A percentile compares a stretch with the other conserved stretches of the same genome.
These are phyloP conservation scores for Aspergillus alliaceus DNA, from an alignment of 2,329 filamentous ascomycete species.

Conservation along the genomic window DNA sequence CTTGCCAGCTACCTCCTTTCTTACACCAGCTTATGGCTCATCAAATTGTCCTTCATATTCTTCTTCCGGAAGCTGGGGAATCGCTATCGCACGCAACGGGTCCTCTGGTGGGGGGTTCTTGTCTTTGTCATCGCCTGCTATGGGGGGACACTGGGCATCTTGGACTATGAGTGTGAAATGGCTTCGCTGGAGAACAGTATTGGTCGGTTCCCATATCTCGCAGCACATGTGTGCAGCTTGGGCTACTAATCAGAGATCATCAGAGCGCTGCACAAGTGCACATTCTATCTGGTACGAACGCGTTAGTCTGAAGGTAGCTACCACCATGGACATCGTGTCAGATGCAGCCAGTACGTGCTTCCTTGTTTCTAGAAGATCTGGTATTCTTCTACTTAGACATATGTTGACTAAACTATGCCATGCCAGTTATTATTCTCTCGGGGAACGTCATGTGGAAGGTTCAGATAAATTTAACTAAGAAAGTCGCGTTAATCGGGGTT, in stretches of 20 bases:
- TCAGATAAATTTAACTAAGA: background rate
- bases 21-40: background rate
- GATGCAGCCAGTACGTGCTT: constrained; percentile 8
- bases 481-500: constrained; percentile 4
- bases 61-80: constrained; percentile 4
- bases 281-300: background rate
- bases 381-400: background rate
- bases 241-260: background rate
- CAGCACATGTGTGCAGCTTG: background rate
- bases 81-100: constrained; percentile 1
- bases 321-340: constrained; percentile 1
- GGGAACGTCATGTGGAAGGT: constrained; percentile 5
- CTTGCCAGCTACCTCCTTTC: constrained; percentile 1
- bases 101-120: constrained; percentile 5
- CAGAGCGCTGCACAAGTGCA: background rate
- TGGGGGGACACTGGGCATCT: background rate
- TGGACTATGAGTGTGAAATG: constrained; percentile 5
- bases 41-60: constrained; percentile 7
- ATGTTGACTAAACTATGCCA: background rate
- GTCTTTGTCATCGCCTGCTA: background rate
- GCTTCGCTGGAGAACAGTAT: background rate
- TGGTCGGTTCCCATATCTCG: background rate
- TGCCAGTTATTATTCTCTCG: constrained; percentile 4
- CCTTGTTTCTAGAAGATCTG: too few relatives aligned
- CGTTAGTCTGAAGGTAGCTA: background rate